Conservation (phyloP, 2,329 filamentous ascomycete species). For the Pseudophaeomoniella oleicola region DNA sequence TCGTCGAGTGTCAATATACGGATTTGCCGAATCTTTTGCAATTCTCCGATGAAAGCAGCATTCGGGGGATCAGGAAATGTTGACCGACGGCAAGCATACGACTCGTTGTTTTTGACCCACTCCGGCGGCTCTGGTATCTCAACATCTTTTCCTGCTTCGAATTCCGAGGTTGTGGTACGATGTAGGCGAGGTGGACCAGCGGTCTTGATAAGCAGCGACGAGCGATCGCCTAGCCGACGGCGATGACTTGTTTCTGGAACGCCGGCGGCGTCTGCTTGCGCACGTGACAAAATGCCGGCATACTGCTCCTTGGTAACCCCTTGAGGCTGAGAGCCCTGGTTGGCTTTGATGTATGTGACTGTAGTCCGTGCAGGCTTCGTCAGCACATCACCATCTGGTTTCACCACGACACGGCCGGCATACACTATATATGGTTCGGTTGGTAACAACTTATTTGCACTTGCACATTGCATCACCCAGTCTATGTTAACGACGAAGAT, state of each 20-base stretch:
- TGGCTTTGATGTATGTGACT: slow-evolving; percentile 6
- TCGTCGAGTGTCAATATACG: slow-evolving; percentile 60
- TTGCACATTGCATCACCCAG: slow-evolving; percentile 38
- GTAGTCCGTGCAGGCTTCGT: slow-evolving; percentile 4
- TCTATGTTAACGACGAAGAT: slow-evolving; percentile 37
- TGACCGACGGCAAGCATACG: slow-evolving; percentile 68
- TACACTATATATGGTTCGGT: slow-evolving; percentile 37
- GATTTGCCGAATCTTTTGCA: slow-evolving; percentile 59
- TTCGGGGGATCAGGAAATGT: slow-evolving; percentile 61
- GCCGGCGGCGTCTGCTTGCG: slow-evolving; percentile 31
- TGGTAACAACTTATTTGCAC: slow-evolving; percentile 27
- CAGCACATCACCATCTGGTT: slow-evolving; percentile 13
- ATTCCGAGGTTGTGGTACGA: slow-evolving; percentile 63
- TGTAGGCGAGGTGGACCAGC: slow-evolving; percentile 33
- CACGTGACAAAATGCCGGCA: slow-evolving; percentile 34
- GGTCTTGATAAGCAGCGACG: slow-evolving; percentile 11
- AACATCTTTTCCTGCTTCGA: slow-evolving; percentile 39
- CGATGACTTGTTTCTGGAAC: slow-evolving; percentile 2
- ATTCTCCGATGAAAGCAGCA: slow-evolving; percentile 54
- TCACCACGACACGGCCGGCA: slow-evolving; percentile 28
- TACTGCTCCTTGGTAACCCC: background rate
- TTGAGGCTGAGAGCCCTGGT: background rate
- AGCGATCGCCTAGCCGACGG: slow-evolving; percentile 4
- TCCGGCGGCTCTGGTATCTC: slow-evolving; percentile 53
- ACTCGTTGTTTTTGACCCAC: slow-evolving; percentile 48